Conservation (phyloP, 768 basidiomycete genomes). For the Chlorophyllum brunneum region DNA sequence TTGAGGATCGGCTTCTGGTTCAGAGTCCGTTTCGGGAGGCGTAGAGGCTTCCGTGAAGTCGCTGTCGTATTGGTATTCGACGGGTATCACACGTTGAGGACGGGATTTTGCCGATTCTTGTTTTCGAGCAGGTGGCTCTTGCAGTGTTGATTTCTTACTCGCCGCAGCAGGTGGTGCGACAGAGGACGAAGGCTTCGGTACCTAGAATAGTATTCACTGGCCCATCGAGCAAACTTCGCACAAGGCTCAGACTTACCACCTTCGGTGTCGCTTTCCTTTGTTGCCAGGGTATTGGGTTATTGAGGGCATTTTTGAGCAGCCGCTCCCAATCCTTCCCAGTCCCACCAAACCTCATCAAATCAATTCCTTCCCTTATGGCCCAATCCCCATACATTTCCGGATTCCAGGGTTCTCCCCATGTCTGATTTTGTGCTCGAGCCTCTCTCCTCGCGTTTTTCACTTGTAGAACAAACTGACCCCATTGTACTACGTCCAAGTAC, state of each 20-base stretch:
- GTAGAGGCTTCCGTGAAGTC: slow-evolving; percentile 57
- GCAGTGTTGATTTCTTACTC: not conserved
- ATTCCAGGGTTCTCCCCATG: slow-evolving; percentile 32
- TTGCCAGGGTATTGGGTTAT: slow-evolving; percentile 9
- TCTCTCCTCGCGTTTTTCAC: slow-evolving; percentile 26
- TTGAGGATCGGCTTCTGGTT: slow-evolving; percentile 21
- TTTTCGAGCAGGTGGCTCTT: not conserved
- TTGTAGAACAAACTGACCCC: slow-evolving; percentile 42
- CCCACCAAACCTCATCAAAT: slow-evolving; percentile 31
- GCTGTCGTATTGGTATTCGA: slow-evolving; percentile 40
- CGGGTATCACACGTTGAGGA: not conserved
- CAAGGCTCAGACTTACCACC: not conserved
- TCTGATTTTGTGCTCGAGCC: slow-evolving; percentile 22
- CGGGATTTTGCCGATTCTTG: not conserved
- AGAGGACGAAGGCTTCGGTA: not conserved
- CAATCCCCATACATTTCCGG: slow-evolving; percentile 11
- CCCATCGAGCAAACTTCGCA: not conserved
- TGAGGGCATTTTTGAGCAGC: slow-evolving; percentile 18
- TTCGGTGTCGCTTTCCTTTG: slow-evolving; percentile 11
- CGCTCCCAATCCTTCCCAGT: slow-evolving; percentile 25
- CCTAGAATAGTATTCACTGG: not conserved
- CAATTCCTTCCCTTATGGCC: slow-evolving; percentile 13
- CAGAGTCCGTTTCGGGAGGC: slow-evolving; percentile 36
- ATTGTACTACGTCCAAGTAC: slow-evolving; percentile 40
- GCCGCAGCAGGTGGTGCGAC: not conserved